A percentile compares a stretch with the other conserved stretches of the same genome.
Evolutionary conservation across 2,329 filamentous ascomycete species (phyloP).

Genomic region (Periconia macrospinosa): DNA sequence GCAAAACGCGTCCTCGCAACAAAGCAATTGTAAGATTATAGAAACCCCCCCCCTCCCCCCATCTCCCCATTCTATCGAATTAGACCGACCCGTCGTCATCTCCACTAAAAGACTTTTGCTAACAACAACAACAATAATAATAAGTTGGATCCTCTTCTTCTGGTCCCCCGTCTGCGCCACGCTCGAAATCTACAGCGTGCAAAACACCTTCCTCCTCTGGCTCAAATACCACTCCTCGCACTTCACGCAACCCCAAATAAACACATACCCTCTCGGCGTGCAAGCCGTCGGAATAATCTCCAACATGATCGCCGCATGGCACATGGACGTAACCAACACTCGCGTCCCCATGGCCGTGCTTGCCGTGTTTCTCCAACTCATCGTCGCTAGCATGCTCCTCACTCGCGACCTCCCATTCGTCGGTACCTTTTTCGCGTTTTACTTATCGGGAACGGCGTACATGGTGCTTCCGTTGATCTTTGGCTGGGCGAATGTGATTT

Average conservation of each 20-base stretch:
- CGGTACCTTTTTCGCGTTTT: constrained; percentile 40
- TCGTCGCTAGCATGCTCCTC: constrained; percentile 35
- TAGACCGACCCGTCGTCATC: no score
- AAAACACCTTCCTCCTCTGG: constrained; percentile 17
- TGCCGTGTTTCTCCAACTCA: constrained; percentile 32
- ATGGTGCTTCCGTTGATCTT: constrained; percentile 43
- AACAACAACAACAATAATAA: no score
- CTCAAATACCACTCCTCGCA: constrained; percentile 18
- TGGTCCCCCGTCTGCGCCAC: no score
- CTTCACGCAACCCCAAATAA: constrained; percentile 50
- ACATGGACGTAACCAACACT: constrained; percentile 40
- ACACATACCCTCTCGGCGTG: constrained; percentile 61
- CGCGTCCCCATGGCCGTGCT: constrained; percentile 38
- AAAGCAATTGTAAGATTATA: no score
- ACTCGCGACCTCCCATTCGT: constrained; percentile 31
- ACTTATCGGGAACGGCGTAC: constrained; percentile 40
- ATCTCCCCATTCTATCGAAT: no score
- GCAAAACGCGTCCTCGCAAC: constrained; percentile 15
- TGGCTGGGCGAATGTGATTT: constrained; percentile 44
- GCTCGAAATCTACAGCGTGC: no score
- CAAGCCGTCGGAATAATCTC: constrained; percentile 59
- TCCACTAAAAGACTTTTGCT: no score
- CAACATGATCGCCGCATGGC: constrained; percentile 36
- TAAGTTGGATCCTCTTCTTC: no score
- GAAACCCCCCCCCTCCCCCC: no score